phyloP scores from a whole-genome alignment of 495 filamentous ascomycete species.

The Hypoxylon crocopeplum region DNA sequence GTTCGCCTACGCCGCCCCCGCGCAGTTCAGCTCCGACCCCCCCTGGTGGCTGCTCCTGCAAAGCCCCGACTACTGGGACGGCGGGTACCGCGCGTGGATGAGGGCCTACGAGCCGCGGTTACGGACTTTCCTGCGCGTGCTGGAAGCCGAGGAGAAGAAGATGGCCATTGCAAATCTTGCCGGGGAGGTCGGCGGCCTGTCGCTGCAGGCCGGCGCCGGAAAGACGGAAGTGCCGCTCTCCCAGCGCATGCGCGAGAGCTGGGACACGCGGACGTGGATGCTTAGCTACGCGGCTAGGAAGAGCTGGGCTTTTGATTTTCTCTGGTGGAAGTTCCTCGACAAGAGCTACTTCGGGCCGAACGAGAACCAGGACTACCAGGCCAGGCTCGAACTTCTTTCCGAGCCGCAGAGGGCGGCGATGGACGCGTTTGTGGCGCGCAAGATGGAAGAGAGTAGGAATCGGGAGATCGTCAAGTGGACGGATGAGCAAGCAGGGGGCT shows the following conservation, averaged over 20 bases:
- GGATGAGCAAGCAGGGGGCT: neutral
- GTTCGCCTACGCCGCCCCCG: conserved; percentile 52
- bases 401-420: neutral
- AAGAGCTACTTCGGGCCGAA: conserved; percentile 33
- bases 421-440: neutral
- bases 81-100: conserved; percentile 39
- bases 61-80: conserved; percentile 44
- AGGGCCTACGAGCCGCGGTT: conserved; percentile 21
- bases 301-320: conserved; percentile 42
- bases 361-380: neutral
- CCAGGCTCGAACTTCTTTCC: neutral
- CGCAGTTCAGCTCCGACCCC: conserved; percentile 47
- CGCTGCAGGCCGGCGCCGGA: neutral
- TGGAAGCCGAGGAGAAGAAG: conserved; percentile 38
- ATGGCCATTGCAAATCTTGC: neutral
- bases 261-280: conserved; percentile 42
- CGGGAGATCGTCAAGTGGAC: neutral
- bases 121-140: conserved; percentile 30
- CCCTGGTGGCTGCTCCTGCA: conserved; percentile 55
- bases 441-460: neutral
- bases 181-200: neutral
- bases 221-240: conserved; percentile 2
- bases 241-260: conserved; percentile 41
- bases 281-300: conserved; percentile 41
- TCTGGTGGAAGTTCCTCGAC: conserved; percentile 40